Conservation (phyloP, 305 asterid species). For the Fraxinus nigra region DNA sequence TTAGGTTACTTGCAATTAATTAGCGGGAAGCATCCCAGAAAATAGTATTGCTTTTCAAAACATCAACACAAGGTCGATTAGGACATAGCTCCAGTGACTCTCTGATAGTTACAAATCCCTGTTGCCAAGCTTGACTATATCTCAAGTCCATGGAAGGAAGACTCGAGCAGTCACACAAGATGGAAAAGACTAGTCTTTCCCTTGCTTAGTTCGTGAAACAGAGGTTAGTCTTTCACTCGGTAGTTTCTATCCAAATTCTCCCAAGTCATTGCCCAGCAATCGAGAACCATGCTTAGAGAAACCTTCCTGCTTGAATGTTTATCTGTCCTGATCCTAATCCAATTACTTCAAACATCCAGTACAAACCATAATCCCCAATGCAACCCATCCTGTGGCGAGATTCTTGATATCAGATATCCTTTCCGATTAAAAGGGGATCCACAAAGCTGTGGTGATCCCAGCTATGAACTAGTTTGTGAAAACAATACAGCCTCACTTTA, state of each 20-base stretch:
- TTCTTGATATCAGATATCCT: conserved; percentile 26
- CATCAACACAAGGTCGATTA: neutral
- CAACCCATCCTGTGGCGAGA: conserved; percentile 25
- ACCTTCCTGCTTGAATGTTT: neutral
- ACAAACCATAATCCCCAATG: neutral
- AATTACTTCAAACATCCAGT: neutral
- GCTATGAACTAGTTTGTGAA: conserved; percentile 24
- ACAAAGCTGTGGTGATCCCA: neutral
- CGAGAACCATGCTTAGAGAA: conserved; percentile 7
- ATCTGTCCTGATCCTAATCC: neutral
- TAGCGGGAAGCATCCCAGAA: neutral
- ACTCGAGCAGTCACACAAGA: neutral
- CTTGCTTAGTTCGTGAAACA: neutral
- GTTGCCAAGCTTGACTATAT: neutral
- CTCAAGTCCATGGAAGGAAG: neutral
- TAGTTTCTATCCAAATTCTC: neutral
- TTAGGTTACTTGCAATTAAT: neutral
- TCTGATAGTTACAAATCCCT: neutral
- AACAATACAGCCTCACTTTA: conserved; percentile 14
- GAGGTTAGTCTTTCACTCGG: neutral
- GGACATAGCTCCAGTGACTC: neutral
- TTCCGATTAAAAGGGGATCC: conserved; percentile 25
- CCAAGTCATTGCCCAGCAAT: neutral
- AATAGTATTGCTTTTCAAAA: neutral
- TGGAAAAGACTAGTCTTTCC: neutral